Percentiles rank a stretch among this genome's conserved stretches.
phyloP scores from a whole-genome alignment of 2,329 filamentous ascomycete genomes.

The Trichoderma harzianum region DNA sequence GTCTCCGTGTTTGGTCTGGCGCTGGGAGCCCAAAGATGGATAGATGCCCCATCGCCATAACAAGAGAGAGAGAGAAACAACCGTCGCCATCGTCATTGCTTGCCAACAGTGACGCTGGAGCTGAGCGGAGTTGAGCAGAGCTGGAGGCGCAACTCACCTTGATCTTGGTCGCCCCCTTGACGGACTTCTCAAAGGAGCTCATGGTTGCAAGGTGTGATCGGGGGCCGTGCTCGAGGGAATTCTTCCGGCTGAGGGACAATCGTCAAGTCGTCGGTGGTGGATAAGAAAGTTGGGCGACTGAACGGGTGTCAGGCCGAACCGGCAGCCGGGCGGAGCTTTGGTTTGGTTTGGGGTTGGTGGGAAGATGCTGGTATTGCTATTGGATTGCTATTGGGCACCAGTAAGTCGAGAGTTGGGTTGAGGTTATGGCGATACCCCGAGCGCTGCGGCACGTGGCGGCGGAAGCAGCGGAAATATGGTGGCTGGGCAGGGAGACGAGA shows the following conservation, averaged over 20 bases:
- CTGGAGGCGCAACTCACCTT: slow-evolving; percentile 57
- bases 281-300: slow-evolving; percentile 20
- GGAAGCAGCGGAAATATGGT: slow-evolving; percentile 12
- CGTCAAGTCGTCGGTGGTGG: slow-evolving; percentile 5
- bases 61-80: neutral
- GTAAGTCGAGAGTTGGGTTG: neutral
- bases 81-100: neutral
- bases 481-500: slow-evolving; percentile 4
- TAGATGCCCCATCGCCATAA: neutral
- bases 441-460: slow-evolving; percentile 4
- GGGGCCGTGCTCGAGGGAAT: slow-evolving; percentile 3
- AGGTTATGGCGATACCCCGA: slow-evolving; percentile 16
- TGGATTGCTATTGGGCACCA: slow-evolving; percentile 1
- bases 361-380: neutral
- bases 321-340: slow-evolving; percentile 19
- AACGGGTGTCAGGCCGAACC: slow-evolving; percentile 18
- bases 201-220: slow-evolving; percentile 50
- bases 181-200: slow-evolving; percentile 95
- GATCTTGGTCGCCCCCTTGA: slow-evolving; percentile 97
- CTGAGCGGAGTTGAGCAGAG: neutral
- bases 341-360: slow-evolving; percentile 16
- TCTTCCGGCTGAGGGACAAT: slow-evolving; percentile 6
- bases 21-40: neutral
- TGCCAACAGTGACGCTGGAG: neutral
- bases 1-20: neutral